Conservation (phyloP, 306 rosid genomes). For the Phaseolus lunatus region DNA sequence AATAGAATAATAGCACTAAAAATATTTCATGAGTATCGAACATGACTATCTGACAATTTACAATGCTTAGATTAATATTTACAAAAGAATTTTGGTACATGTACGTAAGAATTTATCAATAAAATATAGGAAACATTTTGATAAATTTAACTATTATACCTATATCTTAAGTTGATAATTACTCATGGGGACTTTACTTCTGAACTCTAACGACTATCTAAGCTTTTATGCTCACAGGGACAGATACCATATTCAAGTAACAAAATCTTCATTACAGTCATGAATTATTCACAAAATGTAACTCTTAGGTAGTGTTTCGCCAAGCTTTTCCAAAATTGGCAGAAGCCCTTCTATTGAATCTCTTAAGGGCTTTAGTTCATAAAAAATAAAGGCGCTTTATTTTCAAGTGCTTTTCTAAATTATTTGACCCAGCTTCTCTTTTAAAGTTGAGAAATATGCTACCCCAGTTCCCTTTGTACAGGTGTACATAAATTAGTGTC, state of each 20-base stretch:
- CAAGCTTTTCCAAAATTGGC: neutral
- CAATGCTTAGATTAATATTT: neutral
- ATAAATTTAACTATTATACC: neutral
- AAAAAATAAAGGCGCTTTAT: neutral
- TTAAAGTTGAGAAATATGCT: neutral
- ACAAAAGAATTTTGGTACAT: neutral
- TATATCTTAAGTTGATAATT: neutral
- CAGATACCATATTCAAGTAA: conserved; percentile 53
- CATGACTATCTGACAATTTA: neutral
- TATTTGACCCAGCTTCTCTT: neutral
- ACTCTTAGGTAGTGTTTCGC: conserved; percentile 13
- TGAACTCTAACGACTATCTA: conserved; percentile 52
- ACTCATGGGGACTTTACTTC: conserved; percentile 60
- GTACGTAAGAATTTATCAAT: neutral
- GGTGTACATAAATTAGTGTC: conserved; percentile 17
- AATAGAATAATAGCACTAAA: neutral
- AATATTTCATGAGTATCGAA: neutral
- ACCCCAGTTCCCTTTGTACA: conserved; percentile 29
- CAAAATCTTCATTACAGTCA: neutral
- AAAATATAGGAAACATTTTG: neutral
- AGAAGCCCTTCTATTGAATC: neutral
- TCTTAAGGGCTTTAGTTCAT: neutral
- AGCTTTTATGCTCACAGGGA: conserved; percentile 58
- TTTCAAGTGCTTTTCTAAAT: conserved; percentile 14
- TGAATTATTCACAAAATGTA: conserved; percentile 51